Evolutionary conservation across 805 yeast genomes (phyloP).

Genomic region (Metschnikowia borealis): DNA sequence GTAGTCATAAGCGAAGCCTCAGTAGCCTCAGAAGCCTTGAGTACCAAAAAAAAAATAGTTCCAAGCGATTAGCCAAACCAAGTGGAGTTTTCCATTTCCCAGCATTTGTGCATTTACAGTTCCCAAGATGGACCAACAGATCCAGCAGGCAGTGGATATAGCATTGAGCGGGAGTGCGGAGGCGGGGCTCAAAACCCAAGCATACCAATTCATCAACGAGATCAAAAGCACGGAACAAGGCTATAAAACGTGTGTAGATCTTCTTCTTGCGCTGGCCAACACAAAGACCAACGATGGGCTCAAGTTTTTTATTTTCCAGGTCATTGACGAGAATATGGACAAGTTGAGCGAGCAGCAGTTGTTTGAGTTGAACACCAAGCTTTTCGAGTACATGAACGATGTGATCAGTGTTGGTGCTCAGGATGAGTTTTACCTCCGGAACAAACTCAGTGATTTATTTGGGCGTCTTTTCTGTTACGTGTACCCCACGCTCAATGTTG

Average conservation of each 20-base stretch:
- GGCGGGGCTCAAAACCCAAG: slow-evolving; percentile 42
- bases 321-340: slow-evolving; percentile 54
- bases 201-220: slow-evolving; percentile 49
- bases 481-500: slow-evolving; percentile 30
- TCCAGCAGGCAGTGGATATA: slow-evolving; percentile 82
- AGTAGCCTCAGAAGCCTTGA: too few relatives aligned
- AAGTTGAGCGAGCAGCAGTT: slow-evolving; percentile 45
- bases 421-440: slow-evolving; percentile 32
- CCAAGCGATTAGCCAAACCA: too few relatives aligned
- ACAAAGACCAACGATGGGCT: slow-evolving; percentile 46
- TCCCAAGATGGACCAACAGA: slow-evolving; percentile 47
- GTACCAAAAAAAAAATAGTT: too few relatives aligned
- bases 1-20: too few relatives aligned
- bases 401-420: slow-evolving; percentile 16
- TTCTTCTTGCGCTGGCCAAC: slow-evolving; percentile 29
- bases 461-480: slow-evolving; percentile 34
- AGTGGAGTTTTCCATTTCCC: neutral
- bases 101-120: neutral
- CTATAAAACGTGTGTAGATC: slow-evolving; percentile 50
- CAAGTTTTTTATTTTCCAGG: slow-evolving; percentile 67
- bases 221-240: slow-evolving; percentile 53
- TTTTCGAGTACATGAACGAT: slow-evolving; percentile 43
- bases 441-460: slow-evolving; percentile 34
- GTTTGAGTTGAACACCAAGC: slow-evolving; percentile 40
- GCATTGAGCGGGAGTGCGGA: slow-evolving; percentile 73